Evolutionary conservation across 2,329 filamentous ascomycete species (phyloP).

Genomic region (Venturia aucupariae): DNA sequence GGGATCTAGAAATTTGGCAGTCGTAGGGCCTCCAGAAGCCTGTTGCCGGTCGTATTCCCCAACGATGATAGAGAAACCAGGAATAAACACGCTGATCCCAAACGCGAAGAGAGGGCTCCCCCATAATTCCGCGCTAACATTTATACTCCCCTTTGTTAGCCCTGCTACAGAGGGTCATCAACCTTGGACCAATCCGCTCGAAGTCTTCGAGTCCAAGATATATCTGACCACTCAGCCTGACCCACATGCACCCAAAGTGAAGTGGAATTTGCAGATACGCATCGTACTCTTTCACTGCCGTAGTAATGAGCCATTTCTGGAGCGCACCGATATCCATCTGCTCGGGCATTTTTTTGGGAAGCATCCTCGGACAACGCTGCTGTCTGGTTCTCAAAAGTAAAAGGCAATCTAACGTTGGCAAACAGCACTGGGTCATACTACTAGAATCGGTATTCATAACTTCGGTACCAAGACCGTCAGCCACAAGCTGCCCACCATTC

Average conservation of each 20-base stretch:
- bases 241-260: conserved; percentile 57
- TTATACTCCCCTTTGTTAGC: conserved; percentile 23
- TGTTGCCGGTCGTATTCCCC: background rate
- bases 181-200: conserved; percentile 51
- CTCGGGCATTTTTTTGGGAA: conserved; percentile 7
- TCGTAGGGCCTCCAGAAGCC: background rate
- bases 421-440: conserved; percentile 55
- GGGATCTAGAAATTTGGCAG: background rate
- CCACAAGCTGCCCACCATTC: conserved; percentile 52
- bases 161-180: conserved; percentile 49
- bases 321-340: conserved; percentile 14
- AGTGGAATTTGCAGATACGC: conserved; percentile 61
- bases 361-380: conserved; percentile 18
- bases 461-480: conserved; percentile 57
- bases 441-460: conserved; percentile 57
- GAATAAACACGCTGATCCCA: background rate
- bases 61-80: background rate
- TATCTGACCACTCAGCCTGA: conserved; percentile 67
- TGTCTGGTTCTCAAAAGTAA: conserved; percentile 36
- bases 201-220: conserved; percentile 76
- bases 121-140: background rate
- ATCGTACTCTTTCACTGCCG: conserved; percentile 48
- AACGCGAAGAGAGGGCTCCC: too few species aligned
- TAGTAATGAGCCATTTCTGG: conserved; percentile 30
- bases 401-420: conserved; percentile 67